Percentiles rank a stretch among this genome's conserved stretches.
These are phyloP conservation scores for Aspergillus sclerotiicarbonarius DNA, from an alignment of 495 filamentous ascomycete genomes.

Conservation along the genomic window DNA sequence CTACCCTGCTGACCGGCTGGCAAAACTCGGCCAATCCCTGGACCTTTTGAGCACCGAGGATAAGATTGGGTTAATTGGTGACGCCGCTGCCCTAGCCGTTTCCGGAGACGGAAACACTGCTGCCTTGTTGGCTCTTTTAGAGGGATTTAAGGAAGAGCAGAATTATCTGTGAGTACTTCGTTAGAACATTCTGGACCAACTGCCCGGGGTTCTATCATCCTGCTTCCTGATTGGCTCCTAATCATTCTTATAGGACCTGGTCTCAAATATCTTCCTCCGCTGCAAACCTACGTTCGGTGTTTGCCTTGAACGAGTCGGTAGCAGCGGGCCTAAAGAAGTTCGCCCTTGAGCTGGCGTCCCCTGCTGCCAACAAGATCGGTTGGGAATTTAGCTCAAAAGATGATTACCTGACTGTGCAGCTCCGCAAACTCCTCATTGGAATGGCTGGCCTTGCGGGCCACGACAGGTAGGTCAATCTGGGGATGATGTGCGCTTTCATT, in stretches of 20 bases:
- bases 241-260: conserved; percentile 61
- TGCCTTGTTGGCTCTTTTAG: conserved; percentile 73
- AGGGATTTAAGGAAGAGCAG: conserved; percentile 75
- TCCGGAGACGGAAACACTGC: conserved; percentile 79
- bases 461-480: conserved; percentile 52
- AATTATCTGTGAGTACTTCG: conserved; percentile 63
- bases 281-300: conserved; percentile 61
- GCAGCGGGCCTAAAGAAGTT: conserved; percentile 71
- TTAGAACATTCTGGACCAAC: background rate
- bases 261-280: conserved; percentile 73
- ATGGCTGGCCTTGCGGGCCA: conserved; percentile 74
- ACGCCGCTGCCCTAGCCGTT: conserved; percentile 87
- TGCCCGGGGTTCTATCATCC: background rate
- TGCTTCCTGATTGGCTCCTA: conserved; percentile 11
- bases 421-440: conserved; percentile 74
- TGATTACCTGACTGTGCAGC: conserved; percentile 75
- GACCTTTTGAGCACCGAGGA: conserved; percentile 76
- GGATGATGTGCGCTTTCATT: conserved; percentile 13
- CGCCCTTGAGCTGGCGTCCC: conserved; percentile 64
- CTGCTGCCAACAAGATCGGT: conserved; percentile 73
- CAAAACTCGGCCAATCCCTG: conserved; percentile 71
- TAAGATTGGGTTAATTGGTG: conserved; percentile 86
- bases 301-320: conserved; percentile 55
- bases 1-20: conserved; percentile 76
- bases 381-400: conserved; percentile 78